Evolutionary conservation across 257 asterid species (phyloP), one percentile per base, ranked within the genome.

Genomic region (Ehretia macrophylla): DNA sequence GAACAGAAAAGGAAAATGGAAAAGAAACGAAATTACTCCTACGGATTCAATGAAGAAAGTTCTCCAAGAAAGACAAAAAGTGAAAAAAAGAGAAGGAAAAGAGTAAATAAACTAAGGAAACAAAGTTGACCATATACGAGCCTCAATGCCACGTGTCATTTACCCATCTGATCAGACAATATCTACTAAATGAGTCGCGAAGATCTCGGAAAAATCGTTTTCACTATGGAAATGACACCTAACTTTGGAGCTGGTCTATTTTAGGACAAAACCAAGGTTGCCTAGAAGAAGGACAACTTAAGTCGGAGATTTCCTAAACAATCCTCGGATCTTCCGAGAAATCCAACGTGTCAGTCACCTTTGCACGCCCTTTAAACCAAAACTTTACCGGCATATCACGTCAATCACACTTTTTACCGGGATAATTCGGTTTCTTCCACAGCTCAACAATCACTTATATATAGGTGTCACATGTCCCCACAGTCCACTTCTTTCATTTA

Each of bases 301-400:
- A 58, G 68, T 44, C 70, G 77, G 58, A 74, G 72, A 70, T 64
- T 63, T 66, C 58, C 63, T 14, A 47, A 50, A 65, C 39, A 22
- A 14, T 8, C 14, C 42, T 73, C 89, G 89, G 89, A 75, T 58
- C 52, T 75, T 72, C 82, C 85, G 35, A 83, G 63, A 69, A 66
- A 46, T 75, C 87, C 67, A 56, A 81, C 92, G 83, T 83, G 95
- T 62, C 84, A 76, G 83, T 79, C 73, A 75, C 81, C 79, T 55
- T 52, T 72, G 65, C 32, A 64, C 58, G 1, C 69, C 67, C 8
- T 37, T 67, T 14, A 77, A 65, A 38, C 11, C 60, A 53, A 60
- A 20, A 8, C 13, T 39, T 22, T 12, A 71, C 78, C 73, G 47
- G 66, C 27, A 22, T 17, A 56, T 72, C 76, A 74, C 51, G 77